phyloP scores from a whole-genome alignment of 768 basidiomycete genomes.

The Podaxis mareebaensis region DNA sequence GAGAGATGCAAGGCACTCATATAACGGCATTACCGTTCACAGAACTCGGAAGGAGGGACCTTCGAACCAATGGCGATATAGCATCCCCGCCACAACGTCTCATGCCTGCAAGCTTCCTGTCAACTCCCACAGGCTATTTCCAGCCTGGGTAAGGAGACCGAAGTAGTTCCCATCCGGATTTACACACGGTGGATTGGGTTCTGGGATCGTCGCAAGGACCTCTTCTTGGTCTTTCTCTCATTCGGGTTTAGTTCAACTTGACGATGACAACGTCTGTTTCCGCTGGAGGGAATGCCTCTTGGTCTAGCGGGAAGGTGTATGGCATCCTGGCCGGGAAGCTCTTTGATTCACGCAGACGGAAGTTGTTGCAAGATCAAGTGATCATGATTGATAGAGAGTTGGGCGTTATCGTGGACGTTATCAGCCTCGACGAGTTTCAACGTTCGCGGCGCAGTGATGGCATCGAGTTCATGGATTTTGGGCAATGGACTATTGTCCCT shows the following conservation, averaged over 20 bases:
- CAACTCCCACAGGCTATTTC: slow-evolving; percentile 2
- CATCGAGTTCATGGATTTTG: slow-evolving; percentile 43
- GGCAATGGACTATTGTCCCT: slow-evolving; percentile 49
- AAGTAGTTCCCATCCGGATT: not conserved
- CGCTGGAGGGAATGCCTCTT: not conserved
- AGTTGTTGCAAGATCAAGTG: slow-evolving; percentile 43
- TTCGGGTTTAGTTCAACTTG: not conserved
- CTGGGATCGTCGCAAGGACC: not conserved
- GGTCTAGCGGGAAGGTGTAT: slow-evolving; percentile 15
- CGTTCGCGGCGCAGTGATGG: slow-evolving; percentile 21
- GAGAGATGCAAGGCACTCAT: not conserved
- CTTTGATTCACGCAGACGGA: slow-evolving; percentile 47
- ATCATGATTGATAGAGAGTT: slow-evolving; percentile 46
- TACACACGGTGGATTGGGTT: not conserved
- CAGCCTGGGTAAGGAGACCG: not conserved
- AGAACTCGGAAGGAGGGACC: not conserved
- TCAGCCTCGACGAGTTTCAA: slow-evolving; percentile 17
- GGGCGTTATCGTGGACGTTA: slow-evolving; percentile 51
- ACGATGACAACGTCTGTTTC: not conserved
- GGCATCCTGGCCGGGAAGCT: slow-evolving; percentile 45
- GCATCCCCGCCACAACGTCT: not conserved
- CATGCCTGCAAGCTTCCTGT: not conserved
- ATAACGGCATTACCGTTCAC: not conserved
- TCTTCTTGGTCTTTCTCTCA: not conserved
- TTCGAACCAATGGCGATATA: not conserved